A percentile compares a stretch with the other conserved stretches of the same genome.
These are phyloP conservation scores for Cladosporium sp. DNA, from an alignment of 2,329 filamentous ascomycete species.

Conservation along the genomic window DNA sequence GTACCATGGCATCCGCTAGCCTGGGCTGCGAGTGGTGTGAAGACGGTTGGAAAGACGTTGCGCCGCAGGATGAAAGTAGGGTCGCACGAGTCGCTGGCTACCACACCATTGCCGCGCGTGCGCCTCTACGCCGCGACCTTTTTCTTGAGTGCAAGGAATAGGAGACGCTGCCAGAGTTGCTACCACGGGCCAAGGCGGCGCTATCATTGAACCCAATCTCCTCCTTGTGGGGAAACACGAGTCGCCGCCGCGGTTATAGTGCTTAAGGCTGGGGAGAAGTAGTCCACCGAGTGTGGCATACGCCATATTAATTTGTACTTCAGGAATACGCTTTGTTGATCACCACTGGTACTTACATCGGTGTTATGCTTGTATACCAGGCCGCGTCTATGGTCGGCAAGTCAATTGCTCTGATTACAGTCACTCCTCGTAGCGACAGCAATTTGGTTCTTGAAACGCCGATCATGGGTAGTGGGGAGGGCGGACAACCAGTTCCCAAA, in stretches of 20 bases:
- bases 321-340: no score
- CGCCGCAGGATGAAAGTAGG: slow-evolving; percentile 1
- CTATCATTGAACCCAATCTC: slow-evolving; percentile 7
- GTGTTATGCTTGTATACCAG: no score
- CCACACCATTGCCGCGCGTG: slow-evolving; percentile 10
- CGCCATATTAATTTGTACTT: no score
- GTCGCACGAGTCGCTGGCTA: slow-evolving; percentile 3
- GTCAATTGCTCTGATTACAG: no score
- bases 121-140: background rate
- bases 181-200: background rate
- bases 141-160: slow-evolving; percentile 8
- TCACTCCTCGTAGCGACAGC: no score
- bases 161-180: slow-evolving; percentile 7
- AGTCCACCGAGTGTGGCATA: no score
- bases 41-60: slow-evolving; percentile 8
- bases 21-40: background rate
- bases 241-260: background rate
- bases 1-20: slow-evolving; percentile 2
- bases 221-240: background rate
- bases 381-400: no score
- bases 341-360: no score
- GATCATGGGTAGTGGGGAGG: background rate
- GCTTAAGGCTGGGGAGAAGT: background rate
- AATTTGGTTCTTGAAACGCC: background rate
- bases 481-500: background rate